These are phyloP conservation scores for Coniochaeta pulveracea DNA, from an alignment of 2,329 filamentous ascomycete species.

Conservation along the genomic window DNA sequence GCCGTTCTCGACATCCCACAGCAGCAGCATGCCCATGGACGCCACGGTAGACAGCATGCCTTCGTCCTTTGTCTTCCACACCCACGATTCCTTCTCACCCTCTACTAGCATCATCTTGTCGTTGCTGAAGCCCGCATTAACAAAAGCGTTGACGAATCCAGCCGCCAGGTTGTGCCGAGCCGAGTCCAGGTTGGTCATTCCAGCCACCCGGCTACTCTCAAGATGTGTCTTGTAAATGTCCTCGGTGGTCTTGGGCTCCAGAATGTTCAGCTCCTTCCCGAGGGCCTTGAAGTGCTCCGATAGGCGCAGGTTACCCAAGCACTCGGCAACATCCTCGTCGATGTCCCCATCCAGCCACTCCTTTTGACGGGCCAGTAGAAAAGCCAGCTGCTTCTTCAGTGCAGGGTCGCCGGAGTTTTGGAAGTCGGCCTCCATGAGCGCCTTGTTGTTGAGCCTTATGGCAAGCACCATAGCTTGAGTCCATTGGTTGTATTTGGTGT, in stretches of 20 bases:
- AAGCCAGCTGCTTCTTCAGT: slow-evolving; percentile 86
- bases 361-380: slow-evolving; percentile 82
- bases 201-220: slow-evolving; percentile 85
- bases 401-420: slow-evolving; percentile 68
- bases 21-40: slow-evolving; percentile 78
- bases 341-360: slow-evolving; percentile 67
- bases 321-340: slow-evolving; percentile 66
- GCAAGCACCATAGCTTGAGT: slow-evolving; percentile 90
- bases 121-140: slow-evolving; percentile 88
- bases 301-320: slow-evolving; percentile 76
- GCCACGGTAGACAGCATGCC: slow-evolving; percentile 96
- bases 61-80: slow-evolving; percentile 98
- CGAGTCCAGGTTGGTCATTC: slow-evolving; percentile 89
- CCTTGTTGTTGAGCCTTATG: slow-evolving; percentile 80
- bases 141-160: slow-evolving; percentile 93
- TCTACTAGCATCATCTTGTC: slow-evolving; percentile 97
- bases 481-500: slow-evolving; percentile 84
- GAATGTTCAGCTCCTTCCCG: slow-evolving; percentile 90
- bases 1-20: slow-evolving; percentile 89
- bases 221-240: slow-evolving; percentile 99
- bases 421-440: slow-evolving; percentile 75
- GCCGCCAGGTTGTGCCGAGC: slow-evolving; percentile 92
- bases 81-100: slow-evolving; percentile 83
- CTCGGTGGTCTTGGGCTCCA: slow-evolving; percentile 93
- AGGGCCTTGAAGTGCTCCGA: slow-evolving; percentile 89